Base-by-base conservation (phyloP, 805 yeast species). In the Pichia pseudocactophila region DNA sequence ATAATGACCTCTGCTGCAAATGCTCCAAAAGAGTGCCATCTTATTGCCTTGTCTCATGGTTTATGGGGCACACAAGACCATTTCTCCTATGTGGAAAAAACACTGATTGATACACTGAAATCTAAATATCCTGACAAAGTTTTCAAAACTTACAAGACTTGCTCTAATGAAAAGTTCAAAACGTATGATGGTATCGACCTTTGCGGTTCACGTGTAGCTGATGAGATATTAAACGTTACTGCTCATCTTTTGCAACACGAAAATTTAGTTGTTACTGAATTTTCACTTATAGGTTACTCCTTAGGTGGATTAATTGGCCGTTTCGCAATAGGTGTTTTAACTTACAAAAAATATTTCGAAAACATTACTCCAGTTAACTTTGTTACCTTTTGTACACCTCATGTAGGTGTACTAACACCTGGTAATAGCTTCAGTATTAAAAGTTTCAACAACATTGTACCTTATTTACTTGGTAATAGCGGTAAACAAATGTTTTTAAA, bases 111-210 rank as follows among this genome's bases (percentile, higher is more conserved):
- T 16, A 8, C 18, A 4, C n/a, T 43, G 9, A 5, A 11, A 7
- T 13, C 52, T 16, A 51, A 46, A 37, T 26, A 36, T 4, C 58
- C 55, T 28, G 61, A 56, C 26, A 55, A 50, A 36, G 44, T 64
- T 1, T 57, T 71, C 3, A 13, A 2, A 9, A 70, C 76, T 18
- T 73, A 76, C 52, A 66, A 71, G 36, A 69, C 86, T 0, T 70
- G 69, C 26, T 67, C 81, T 16, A 83, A 80, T 54, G 71, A 76
- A 42, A 90, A 89, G 7, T 83, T 77, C 56, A 73, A 74, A 54
- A 87, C 95, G 2, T 80, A 85, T 52, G 96, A 87, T 55, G 96
- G 96, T 2, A 77, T 86, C 18, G 95, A 86, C 50, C 77, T 85
- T 22, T 85, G 92, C 55, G 95, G 95, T 2, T 68, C 77, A 39